phyloP scores from a whole-genome alignment of 2,329 filamentous ascomycete species.

The Gnomoniopsis sp. region DNA sequence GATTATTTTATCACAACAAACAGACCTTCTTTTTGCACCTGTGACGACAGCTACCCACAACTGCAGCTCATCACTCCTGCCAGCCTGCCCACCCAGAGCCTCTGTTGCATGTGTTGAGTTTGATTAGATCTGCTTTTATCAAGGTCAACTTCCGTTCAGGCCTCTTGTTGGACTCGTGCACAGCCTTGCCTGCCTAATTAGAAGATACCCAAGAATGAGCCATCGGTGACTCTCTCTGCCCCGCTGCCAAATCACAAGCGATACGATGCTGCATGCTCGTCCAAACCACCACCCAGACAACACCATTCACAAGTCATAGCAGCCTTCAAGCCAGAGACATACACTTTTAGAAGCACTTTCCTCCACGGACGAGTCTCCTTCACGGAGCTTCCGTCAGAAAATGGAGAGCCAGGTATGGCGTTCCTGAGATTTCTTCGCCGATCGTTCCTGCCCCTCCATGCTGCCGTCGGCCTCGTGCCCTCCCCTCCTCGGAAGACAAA shows the following conservation, averaged over 20 bases:
- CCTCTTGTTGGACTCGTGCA: background rate
- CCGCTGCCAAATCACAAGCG: constrained; percentile 16
- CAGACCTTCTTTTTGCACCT: background rate
- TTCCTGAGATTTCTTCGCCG: constrained; percentile 1
- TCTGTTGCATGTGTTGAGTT: background rate
- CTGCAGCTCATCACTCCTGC: background rate
- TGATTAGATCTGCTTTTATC: background rate
- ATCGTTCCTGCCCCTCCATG: constrained; percentile 10
- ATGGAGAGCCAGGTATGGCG: constrained; percentile 30
- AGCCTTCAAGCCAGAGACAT: constrained; percentile 17
- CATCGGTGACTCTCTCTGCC: constrained; percentile 15
- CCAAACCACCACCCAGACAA: constrained; percentile 12
- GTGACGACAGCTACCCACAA: background rate
- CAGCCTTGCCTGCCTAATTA: background rate
- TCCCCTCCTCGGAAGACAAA: background rate
- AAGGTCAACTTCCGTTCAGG: background rate
- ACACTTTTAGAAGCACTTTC: constrained; percentile 1
- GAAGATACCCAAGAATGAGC: constrained; percentile 14
- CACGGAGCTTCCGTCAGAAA: constrained; percentile 18
- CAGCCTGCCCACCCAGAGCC: background rate
- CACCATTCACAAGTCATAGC: constrained; percentile 27
- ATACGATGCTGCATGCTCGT: constrained; percentile 20
- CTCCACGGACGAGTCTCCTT: constrained; percentile 14
- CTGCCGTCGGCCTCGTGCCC: constrained; percentile 1
- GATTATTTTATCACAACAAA: background rate